Evolutionary conservation across 2,329 filamentous ascomycete species (phyloP), one percentile per base, ranked within the genome.

Genomic region (Aspergillus persii): DNA sequence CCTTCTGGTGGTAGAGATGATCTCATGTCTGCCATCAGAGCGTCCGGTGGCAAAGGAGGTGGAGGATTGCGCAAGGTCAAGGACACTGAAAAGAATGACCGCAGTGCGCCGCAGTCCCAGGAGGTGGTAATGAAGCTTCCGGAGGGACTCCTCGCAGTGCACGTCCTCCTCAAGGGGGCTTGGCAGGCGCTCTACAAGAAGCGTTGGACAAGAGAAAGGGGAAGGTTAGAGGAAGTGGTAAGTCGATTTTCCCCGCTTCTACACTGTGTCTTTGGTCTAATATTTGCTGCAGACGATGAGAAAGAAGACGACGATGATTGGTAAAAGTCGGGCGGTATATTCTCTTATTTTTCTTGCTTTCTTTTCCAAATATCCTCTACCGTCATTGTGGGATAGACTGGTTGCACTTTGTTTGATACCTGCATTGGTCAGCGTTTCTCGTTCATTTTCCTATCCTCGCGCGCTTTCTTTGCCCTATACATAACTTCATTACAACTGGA

Each of bases 141-240:
- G 65, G 85, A 8, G 77, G 84, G 48, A 73, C 80, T 52, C 74
- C 79, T 53, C 83, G 83, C 48, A 83, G 81, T 18, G 83, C 85
- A 9, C 85, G 77, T 39, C 74, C 70, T 49, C 75, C 75, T 58
- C 78, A 76, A 49, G 79, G 87, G 57, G 88, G 86, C 39, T 86
- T 97, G 83, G 91, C 92, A 26, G 91, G 89, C 78, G 93, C 92
- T 51, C 79, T 96, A 67, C 91, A 91, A 60, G 89, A 86, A 61
- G 90, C 89, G 58, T 77, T 93, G 68, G 86, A 89, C 71, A 90
- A 91, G 79, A 84, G 94, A 75, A 97, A 97, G 81, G 87, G 92
- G 76, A 96, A 96, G 82, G 94, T 97, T 74, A 91, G 91, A 78
- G 89, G 91, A 74, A 96, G 91, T 82, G 94, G 94, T 97, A 86